Evolutionary conservation across 2,329 filamentous ascomycete genomes (phyloP), one percentile per base, ranked within the genome.

Genomic region (Curvularia sp.): DNA sequence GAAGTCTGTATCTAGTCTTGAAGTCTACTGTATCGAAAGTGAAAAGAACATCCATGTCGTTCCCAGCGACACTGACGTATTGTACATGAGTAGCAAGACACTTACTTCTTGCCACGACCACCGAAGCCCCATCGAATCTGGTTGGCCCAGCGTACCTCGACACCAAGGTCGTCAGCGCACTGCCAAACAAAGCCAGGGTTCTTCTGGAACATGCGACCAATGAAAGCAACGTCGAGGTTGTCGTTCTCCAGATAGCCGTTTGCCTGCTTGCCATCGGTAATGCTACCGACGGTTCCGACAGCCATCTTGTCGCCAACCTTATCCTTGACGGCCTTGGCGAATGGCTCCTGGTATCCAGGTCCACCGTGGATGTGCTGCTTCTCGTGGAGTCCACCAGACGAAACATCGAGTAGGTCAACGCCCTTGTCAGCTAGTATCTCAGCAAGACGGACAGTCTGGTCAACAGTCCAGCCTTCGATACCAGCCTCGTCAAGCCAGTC

Each of bases 391-490:
- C 91, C 93, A 32, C 88, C 92, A 1, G 87, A 88, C 67, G 88
- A 92, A 56, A 96, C 86, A 74, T 97, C 93, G 28, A 97, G 82
- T 15, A 96, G 80, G 74, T 97, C 93, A 42, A 97, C 84, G 28
- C 93, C 93, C 12, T 83, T 81, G 0, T 84, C 85, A 0, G 91
- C 89, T 1, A 97, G 84, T 9, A 89, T 80, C 72, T 81, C 73
- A 0, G 90, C 88, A 1, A 95, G 83, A 48, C 80, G 80, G 28
- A 86, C 81, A 0, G 86, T 87, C 53, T 94, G 83, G 15, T 87
- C 83, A 2, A 86, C 65, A 0, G 83, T 89, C 91, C 91, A 95
- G 67, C 84, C 86, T 64, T 87, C 84, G 18, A 77, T 65, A 1
- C 81, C 81, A 48, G 84, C 82, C 56, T 84, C 80, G 58, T 92